Percentiles rank a stretch among this genome's conserved stretches.
These are phyloP conservation scores for Lentithecium fluviatile DNA, from an alignment of 495 filamentous ascomycete species.

Conservation along the genomic window DNA sequence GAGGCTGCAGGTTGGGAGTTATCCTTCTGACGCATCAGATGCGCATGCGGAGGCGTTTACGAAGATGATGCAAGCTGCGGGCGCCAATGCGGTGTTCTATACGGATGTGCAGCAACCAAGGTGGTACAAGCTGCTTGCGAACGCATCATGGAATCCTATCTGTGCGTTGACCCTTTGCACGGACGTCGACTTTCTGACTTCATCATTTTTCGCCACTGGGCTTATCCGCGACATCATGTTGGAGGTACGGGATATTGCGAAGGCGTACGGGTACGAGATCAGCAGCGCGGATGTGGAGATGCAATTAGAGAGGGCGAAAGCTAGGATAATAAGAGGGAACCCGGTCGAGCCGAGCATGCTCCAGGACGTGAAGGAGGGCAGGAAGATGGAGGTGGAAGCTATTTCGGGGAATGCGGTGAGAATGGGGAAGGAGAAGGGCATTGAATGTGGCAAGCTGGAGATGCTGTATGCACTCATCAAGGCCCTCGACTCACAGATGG, in stretches of 20 bases:
- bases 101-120: conserved; percentile 53
- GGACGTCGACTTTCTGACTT: conserved; percentile 48
- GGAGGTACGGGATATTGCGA: conserved; percentile 51
- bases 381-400: conserved; percentile 52
- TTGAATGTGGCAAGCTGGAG: conserved; percentile 48
- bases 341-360: conserved; percentile 53
- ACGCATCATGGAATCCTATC: conserved; percentile 54
- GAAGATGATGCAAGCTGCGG: conserved; percentile 42
- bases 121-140: conserved; percentile 55
- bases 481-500: conserved; percentile 33
- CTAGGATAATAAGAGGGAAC: conserved; percentile 40
- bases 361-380: conserved; percentile 45
- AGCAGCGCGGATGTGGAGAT: conserved; percentile 41
- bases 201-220: conserved; percentile 39
- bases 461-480: conserved; percentile 37
- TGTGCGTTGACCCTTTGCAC: conserved; percentile 50
- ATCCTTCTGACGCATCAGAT: conserved; percentile 41
- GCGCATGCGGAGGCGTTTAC: conserved; percentile 42
- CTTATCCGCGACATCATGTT: conserved; percentile 50
- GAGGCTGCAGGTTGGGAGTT: conserved; percentile 50
- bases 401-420: conserved; percentile 54
- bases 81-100: conserved; percentile 44
- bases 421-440: conserved; percentile 45
- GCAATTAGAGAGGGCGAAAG: conserved; percentile 44
- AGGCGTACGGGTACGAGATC: conserved; percentile 45